A percentile compares a stretch with the other conserved stretches of the same genome.
Evolutionary conservation across 1,139 yeast species (phyloP).

Genomic region (Hyphopichia wangnamkhiaoensis): DNA sequence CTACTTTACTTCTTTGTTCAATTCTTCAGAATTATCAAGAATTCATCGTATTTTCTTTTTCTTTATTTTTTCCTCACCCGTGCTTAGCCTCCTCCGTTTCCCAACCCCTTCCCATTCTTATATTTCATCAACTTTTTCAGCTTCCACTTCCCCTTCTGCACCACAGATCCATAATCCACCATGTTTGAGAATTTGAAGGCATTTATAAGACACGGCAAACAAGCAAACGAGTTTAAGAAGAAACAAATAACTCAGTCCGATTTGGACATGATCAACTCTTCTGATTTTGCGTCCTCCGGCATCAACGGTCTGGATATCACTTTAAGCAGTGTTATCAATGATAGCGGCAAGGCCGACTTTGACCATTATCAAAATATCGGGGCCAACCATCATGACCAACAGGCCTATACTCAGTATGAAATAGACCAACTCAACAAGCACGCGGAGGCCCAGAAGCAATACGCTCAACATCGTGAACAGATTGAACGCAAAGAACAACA

Average conservation of each 20-base stretch:
- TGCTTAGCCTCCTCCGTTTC: not conserved
- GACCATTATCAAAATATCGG: not conserved
- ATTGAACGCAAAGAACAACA: not conserved
- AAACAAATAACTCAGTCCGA: constrained; percentile 10
- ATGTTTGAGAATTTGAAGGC: constrained; percentile 69
- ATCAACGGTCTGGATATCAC: constrained; percentile 1
- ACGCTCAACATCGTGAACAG: not conserved
- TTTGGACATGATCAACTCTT: not conserved
- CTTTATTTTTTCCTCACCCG: too few species aligned
- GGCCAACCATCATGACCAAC: too few species aligned
- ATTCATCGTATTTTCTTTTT: too few species aligned
- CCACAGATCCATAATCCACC: constrained; percentile 5
- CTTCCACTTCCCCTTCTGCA: not conserved
- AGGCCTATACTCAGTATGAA: not conserved
- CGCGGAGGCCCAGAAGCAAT: not conserved
- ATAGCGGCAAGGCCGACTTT: not conserved
- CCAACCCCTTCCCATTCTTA: not conserved
- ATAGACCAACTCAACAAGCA: not conserved
- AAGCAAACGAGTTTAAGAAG: constrained; percentile 52
- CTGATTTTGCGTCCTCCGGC: not conserved
- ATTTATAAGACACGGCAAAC: constrained; percentile 81
- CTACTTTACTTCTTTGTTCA: too few species aligned
- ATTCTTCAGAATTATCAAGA: too few species aligned
- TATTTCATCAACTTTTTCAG: not conserved
- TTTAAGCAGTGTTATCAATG: not conserved